Evolutionary conservation across 352 stramenopile genomes (phyloP), one percentile per base, ranked within the genome.

Genomic region (Achlya hypogyna): DNA sequence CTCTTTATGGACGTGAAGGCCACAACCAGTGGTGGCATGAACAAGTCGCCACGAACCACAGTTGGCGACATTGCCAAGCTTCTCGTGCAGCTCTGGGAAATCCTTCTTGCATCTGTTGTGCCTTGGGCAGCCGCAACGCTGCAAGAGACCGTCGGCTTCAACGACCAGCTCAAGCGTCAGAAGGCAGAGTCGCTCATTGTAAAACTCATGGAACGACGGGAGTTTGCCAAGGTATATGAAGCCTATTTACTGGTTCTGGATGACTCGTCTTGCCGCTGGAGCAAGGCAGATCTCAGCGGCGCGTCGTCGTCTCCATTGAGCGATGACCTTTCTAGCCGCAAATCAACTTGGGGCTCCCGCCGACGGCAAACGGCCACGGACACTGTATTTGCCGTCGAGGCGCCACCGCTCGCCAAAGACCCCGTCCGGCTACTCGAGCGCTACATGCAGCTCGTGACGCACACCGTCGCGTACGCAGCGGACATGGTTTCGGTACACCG

Each of bases 141-240:
- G 12, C 38, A 45, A 45, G 38, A 45, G n/a, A 45, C 38, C 38
- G n/a, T 45, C 38, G 54, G 47, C 40, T 64, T 64, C 28, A 38
- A 23, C 54, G 54, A 64, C 14, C 45, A 64, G 35, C 45, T 64
- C 5, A 64, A 64, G 23, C 47, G 54, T 34, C 31, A 64, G 23
- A 64, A 64, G 22, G 27, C 54, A 5, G 54, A 64, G 40, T n/a
- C 47, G 32, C 22, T 64, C 20, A 51, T 64, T 10, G 32, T 64
- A 34, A 64, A 64, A 25, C n/a, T 64, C 54, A 64, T 64, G 54
- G 54, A 64, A 25, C 54, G 54, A 14, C 54, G 54, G 25, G 54
- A 64, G 27, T 64, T 64, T 28, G 8, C 45, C 31, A 64, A 64
- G 18, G 54, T 64, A 10, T 64, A 64, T 25, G 54, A 64, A 29